Base-by-base conservation (phyloP, 768 basidiomycete genomes). In the Lentinula edodes region DNA sequence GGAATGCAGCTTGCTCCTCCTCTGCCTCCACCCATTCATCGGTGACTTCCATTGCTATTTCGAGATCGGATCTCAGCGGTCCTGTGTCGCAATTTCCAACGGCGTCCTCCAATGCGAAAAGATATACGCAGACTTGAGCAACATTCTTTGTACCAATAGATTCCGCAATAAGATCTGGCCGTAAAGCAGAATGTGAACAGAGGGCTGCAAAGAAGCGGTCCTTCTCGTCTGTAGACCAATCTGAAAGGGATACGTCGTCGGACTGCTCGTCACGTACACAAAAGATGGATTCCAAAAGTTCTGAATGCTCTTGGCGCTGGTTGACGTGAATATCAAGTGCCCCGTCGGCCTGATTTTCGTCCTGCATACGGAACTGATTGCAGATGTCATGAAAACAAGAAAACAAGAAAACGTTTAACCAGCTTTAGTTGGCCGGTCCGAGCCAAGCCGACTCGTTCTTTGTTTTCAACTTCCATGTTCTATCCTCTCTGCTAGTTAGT, bases 141-240 rank as follows among this genome's bases (percentile, higher is more conserved):
- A 82, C 76, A 13, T 77, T 83, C 73, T 89, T 91, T 20, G 87
- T 85, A 62, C 77, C 77, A n/a, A 93, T 75, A 53, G 80, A 80
- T 5, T 75, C 77, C 0, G 90, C 85, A 54, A 95, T 88, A 52
- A 93, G 79, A 71, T 94, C 93, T 0, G 91, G 89, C 20, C 90
- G 75, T 46, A 89, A 78, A 28, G 89, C 81, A 18, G 91, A 93
- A 71, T 89, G 75, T 1, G 85, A 70, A 32, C 80, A 72, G 20
- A 94, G 71, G 0, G 82, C 87, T 70, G 83, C 87, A 70, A 93
- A 94, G 73, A 94, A 91, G 0, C 68, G 64, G 32, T 84, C 77
- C 63, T 89, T 88, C 67, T 95, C 93, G n/a, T 73, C 65, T 0
- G 78, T 69, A 3, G 87, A 84, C 92, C 92, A 94, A 61, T 34